Percentiles rank a stretch among this genome's conserved stretches.
These are phyloP conservation scores for Ploettnerulaceae sp. DNA, from an alignment of 2,329 filamentous ascomycete species.

Conservation along the genomic window DNA sequence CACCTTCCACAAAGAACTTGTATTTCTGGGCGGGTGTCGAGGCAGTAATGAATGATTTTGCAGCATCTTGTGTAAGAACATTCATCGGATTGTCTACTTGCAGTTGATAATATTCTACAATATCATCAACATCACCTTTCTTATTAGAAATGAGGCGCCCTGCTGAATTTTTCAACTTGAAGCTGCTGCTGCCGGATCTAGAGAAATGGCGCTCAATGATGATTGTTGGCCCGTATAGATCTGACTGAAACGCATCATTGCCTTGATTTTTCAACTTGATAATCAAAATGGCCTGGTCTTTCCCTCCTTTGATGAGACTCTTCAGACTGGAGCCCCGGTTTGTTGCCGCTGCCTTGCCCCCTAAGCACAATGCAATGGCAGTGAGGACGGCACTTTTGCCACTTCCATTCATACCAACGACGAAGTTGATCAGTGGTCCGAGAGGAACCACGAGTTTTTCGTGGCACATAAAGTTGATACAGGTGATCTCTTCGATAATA, in stretches of 20 bases:
- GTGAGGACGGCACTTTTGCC: constrained; percentile 96
- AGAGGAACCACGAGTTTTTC: constrained; percentile 72
- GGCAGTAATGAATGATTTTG: constrained; percentile 84
- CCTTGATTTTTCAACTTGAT: constrained; percentile 92
- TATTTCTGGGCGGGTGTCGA: constrained; percentile 84
- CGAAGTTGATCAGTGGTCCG: constrained; percentile 96
- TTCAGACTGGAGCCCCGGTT: constrained; percentile 89
- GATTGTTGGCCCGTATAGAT: constrained; percentile 79
- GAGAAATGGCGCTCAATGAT: constrained; percentile 88
- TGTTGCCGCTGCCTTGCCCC: constrained; percentile 86
- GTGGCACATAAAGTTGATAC: constrained; percentile 97
- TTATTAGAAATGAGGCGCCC: constrained; percentile 73
- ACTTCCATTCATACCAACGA: constrained; percentile 95
- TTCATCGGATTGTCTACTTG: constrained; percentile 98
- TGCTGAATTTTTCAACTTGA: constrained; percentile 75
- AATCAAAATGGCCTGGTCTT: constrained; percentile 68
- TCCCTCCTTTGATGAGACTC: constrained; percentile 84
- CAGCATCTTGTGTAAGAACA: constrained; percentile 90
- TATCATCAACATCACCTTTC: constrained; percentile 83
- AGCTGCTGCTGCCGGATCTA: constrained; percentile 67
- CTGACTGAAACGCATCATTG: constrained; percentile 74
- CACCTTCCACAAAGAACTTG: constrained; percentile 92
- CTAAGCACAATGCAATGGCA: constrained; percentile 88
- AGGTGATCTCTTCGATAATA: constrained; percentile 82
- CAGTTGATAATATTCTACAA: constrained; percentile 86